Conservation (phyloP, 257 asterid genomes). For the Jasminum sambac region DNA sequence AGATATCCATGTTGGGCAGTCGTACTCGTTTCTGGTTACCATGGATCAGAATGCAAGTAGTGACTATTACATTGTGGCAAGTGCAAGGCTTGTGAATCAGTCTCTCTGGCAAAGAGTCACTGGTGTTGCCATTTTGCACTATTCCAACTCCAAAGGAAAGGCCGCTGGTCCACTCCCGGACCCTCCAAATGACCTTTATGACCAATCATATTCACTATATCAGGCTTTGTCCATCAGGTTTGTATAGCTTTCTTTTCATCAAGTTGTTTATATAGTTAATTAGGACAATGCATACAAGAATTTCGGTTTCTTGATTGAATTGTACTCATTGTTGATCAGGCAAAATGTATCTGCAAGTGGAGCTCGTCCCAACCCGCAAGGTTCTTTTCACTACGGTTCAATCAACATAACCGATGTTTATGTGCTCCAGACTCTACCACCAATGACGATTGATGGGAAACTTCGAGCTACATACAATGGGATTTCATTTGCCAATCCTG, state of each 20-base stretch:
- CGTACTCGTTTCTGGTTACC: conserved; percentile 71
- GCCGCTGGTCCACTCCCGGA: conserved; percentile 86
- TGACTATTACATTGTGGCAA: conserved; percentile 90
- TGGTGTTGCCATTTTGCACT: conserved; percentile 86
- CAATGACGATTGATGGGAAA: conserved; percentile 57
- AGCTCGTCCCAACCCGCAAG: conserved; percentile 99
- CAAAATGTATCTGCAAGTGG: conserved; percentile 90
- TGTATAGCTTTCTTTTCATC: neutral
- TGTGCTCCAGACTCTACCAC: conserved; percentile 56
- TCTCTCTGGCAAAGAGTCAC: conserved; percentile 87
- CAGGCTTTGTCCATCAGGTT: conserved; percentile 93
- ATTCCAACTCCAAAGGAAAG: conserved; percentile 73
- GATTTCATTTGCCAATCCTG: conserved; percentile 76
- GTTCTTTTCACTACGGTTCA: conserved; percentile 86
- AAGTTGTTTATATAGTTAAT: too few relatives aligned
- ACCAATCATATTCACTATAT: conserved; percentile 58
- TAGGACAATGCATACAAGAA: neutral
- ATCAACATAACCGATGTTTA: conserved; percentile 76
- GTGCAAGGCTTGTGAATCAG: conserved; percentile 88
- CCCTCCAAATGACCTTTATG: conserved; percentile 75
- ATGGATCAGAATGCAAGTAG: conserved; percentile 98
- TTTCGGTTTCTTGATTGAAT: neutral
- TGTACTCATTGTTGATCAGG: conserved; percentile 39
- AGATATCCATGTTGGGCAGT: conserved; percentile 94
- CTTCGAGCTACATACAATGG: conserved; percentile 71